Percentiles rank a stretch among this genome's conserved stretches.
phyloP scores from a whole-genome alignment of 2,329 filamentous ascomycete genomes.

The Diplodia scrobiculata region DNA sequence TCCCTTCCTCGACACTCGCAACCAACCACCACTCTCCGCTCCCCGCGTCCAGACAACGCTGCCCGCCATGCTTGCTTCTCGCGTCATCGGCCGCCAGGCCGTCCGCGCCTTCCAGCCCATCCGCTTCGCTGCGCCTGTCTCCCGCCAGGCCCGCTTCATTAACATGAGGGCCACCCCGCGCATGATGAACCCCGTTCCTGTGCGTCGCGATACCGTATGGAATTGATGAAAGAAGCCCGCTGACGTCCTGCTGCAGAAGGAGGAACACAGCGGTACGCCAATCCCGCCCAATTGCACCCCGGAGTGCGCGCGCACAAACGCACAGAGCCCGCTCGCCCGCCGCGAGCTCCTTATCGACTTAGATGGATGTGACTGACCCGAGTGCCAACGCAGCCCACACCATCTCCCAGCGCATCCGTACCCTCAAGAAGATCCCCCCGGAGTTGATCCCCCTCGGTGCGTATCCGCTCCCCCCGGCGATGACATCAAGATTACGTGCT shows the following conservation, averaged over 20 bases:
- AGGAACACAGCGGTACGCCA: conserved; percentile 62
- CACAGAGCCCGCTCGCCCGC: conserved; percentile 13
- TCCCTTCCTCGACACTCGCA: conserved; percentile 36
- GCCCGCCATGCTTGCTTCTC: conserved; percentile 43
- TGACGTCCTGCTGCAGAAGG: conserved; percentile 58
- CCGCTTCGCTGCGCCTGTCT: conserved; percentile 27
- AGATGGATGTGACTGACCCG: conserved; percentile 1
- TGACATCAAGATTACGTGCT: conserved; percentile 24
- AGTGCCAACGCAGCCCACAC: conserved; percentile 71
- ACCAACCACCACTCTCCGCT: conserved; percentile 36
- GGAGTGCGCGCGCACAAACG: conserved; percentile 3
- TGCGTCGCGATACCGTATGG: conserved; percentile 52
- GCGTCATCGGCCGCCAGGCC: conserved; percentile 44
- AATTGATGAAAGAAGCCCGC: conserved; percentile 32
- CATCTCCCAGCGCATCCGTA: conserved; percentile 90
- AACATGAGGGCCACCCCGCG: conserved; percentile 52
- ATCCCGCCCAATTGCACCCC: conserved; percentile 6
- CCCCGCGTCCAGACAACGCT: conserved; percentile 35
- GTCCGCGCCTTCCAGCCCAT: conserved; percentile 28
- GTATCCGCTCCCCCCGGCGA: conserved; percentile 39
- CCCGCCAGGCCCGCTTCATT: conserved; percentile 29
- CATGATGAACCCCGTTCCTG: conserved; percentile 65
- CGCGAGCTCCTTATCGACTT: neutral
- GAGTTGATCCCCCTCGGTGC: conserved; percentile 94
- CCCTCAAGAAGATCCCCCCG: conserved; percentile 83